Base-by-base conservation (phyloP, 371 early-diverging fungal genomes). In the Lichtheimia ramosa region DNA sequence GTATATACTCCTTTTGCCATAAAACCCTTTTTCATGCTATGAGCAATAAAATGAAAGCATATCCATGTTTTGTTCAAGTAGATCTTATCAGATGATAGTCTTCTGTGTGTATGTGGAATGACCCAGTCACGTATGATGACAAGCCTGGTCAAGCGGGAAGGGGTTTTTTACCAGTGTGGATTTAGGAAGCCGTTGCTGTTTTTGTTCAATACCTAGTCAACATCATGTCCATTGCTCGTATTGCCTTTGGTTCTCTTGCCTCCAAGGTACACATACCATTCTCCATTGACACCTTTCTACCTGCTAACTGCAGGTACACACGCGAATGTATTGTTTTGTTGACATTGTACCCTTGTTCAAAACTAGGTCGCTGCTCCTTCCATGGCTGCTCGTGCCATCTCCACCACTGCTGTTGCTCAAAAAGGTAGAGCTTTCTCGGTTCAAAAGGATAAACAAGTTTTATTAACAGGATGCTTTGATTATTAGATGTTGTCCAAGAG, bases 401-500 rank as follows among this genome's bases (percentile, higher is more conserved):
- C 73, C 59, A 66, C 53, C 61, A 61, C 74, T 61, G 61, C 73
- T 43, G 73, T 74, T 49, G 66, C 70, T 69, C 74, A 79, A 59
- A 79, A 79, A 68, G 80, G 80, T 76, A 46, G 1, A 10, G n/a
- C 16, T n/a, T 21, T 46, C 46, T 46, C 46, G 18, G 46, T 46
- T 14, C 46, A 18, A 16, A 6, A 18, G 16, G 46, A 21, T 2
- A 46, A 14, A 46, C 7, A 21, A 5, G 28, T 54, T 25, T 23
- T 6, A 8, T 27, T 24, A 24, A 46, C 14, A n/a, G 6, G 43
- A 5, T n/a, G 16, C 21, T 46, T 18, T 7, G 15, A 15, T 21
- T 14, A 48, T 49, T 65, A 79, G 80, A 79, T 61, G 80, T 79
- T 55, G 59, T 79, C 59, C 76, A 75, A 66, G 80, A 79, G 34